Base-by-base conservation (phyloP, 805 yeast genomes). In the Sugiyamaella americana region DNA sequence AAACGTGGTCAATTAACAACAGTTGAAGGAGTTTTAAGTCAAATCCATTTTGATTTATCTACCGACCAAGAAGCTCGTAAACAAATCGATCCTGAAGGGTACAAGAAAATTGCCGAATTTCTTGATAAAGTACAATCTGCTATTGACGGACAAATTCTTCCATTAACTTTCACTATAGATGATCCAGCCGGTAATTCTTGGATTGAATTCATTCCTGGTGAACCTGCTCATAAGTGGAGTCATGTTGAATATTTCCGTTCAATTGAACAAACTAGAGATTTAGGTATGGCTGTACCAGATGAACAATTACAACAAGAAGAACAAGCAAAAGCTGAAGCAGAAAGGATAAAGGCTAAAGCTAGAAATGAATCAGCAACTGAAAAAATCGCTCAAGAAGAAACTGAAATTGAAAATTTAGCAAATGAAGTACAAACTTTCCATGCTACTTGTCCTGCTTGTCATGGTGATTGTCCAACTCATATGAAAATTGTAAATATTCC, bases 111-210 rank as follows among this genome's bases (percentile, higher is more conserved):
- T 57, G 83, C 79, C 37, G 79, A 70, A 20, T 64, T 91, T 50
- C 73, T 88, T 48, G 60, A 58, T 20, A 82, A 77, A 59, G 82
- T 91, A 32, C 67, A 71, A 54, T 66, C 73, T 4, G 77, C 74
- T 45, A 69, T 87, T 21, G 72, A 74, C n/a, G 91, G 87, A 48
- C 76, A 75, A 44, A 78, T 76, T 26, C 65, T 86, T 44, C 98
- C 98, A 1, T 60, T 91, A 51, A 84, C 94, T 0, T 75, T 91
- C 41, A 72, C 75, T 20, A 69, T 87, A 8, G 96, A 89, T 64
- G 98, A 93, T 65, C 97, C 98, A 23, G 78, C 96, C 1, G 98
- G 98, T 13, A 93, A 93, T 70, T 91, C 98, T 3, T 93, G 97
- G 95, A 80, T 93, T 46, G 96, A 87, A 61, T 87, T 75, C 63